Evolutionary conservation across 2,329 filamentous ascomycete species (phyloP).

Genomic region (Ramichloridium luteum): DNA sequence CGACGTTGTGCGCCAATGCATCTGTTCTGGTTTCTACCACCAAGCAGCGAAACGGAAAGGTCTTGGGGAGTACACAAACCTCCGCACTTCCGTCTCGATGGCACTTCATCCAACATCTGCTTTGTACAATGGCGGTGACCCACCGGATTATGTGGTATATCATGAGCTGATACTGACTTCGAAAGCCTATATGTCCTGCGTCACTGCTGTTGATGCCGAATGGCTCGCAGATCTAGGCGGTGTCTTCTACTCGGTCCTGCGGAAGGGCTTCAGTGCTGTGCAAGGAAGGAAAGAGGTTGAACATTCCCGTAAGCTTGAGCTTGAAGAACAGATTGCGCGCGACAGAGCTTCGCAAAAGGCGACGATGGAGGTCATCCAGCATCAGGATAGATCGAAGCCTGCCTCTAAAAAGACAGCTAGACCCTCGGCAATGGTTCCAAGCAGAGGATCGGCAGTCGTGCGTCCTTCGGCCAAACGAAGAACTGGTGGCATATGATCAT

Average conservation of each 20-base stretch:
- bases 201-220: slow-evolving; percentile 89
- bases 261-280: slow-evolving; percentile 58
- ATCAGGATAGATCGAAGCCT: slow-evolving; percentile 2
- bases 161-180: slow-evolving; percentile 94
- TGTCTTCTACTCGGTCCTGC: slow-evolving; percentile 94
- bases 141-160: slow-evolving; percentile 95
- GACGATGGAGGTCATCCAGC: slow-evolving; percentile 11
- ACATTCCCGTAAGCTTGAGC: slow-evolving; percentile 20
- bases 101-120: slow-evolving; percentile 90
- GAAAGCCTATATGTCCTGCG: slow-evolving; percentile 96
- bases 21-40: slow-evolving; percentile 96
- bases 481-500: not conserved
- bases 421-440: not conserved
- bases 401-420: not conserved
- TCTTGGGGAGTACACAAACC: slow-evolving; percentile 92
- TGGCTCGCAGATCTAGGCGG: slow-evolving; percentile 95
- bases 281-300: slow-evolving; percentile 20
- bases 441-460: not conserved
- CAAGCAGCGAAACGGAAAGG: slow-evolving; percentile 94
- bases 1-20: slow-evolving; percentile 90
- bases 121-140: slow-evolving; percentile 81
- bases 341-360: slow-evolving; percentile 16
- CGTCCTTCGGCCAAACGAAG: not conserved
- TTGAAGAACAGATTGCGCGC: slow-evolving; percentile 18
- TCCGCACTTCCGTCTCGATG: slow-evolving; percentile 86